phyloP scores from a whole-genome alignment of 163 green algal species.

The Chlamydomonas reinhardtii region DNA sequence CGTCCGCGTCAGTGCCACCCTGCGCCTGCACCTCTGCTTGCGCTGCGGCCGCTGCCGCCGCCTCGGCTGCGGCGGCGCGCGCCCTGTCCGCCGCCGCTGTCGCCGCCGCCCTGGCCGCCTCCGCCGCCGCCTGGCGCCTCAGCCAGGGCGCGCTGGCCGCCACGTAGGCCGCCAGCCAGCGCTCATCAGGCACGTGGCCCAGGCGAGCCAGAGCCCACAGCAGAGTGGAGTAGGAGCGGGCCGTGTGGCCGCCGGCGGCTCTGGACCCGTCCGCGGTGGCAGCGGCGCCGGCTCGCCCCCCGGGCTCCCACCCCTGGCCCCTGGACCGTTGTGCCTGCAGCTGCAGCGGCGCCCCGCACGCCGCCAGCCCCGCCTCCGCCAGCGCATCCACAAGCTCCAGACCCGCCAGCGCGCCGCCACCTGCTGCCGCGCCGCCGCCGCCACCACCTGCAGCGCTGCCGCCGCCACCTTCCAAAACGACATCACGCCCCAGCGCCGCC shows the following conservation, averaged over 20 bases:
- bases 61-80: too few species aligned
- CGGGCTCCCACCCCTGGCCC: background rate
- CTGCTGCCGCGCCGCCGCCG: too few species aligned
- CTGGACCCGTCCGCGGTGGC: background rate
- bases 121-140: too few species aligned
- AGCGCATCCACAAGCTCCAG: slow-evolving; percentile 6
- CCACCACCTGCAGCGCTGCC: too few species aligned
- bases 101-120: too few species aligned
- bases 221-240: slow-evolving; percentile 8
- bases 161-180: slow-evolving; percentile 9
- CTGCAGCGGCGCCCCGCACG: background rate
- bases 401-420: background rate
- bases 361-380: slow-evolving; percentile 20
- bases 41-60: too few species aligned
- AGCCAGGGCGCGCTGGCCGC: background rate
- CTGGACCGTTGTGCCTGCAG: background rate
- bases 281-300: too few species aligned
- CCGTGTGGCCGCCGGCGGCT: slow-evolving; percentile 1
- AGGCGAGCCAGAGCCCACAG: slow-evolving; percentile 20
- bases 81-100: too few species aligned
- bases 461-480: background rate
- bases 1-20: too few species aligned
- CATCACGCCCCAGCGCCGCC: slow-evolving; percentile 19
- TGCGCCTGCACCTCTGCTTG: too few species aligned
- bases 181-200: background rate